Evolutionary conservation across 2,329 filamentous ascomycete species (phyloP), one percentile per base, ranked within the genome.

Genomic region (Talaromyces sp.): DNA sequence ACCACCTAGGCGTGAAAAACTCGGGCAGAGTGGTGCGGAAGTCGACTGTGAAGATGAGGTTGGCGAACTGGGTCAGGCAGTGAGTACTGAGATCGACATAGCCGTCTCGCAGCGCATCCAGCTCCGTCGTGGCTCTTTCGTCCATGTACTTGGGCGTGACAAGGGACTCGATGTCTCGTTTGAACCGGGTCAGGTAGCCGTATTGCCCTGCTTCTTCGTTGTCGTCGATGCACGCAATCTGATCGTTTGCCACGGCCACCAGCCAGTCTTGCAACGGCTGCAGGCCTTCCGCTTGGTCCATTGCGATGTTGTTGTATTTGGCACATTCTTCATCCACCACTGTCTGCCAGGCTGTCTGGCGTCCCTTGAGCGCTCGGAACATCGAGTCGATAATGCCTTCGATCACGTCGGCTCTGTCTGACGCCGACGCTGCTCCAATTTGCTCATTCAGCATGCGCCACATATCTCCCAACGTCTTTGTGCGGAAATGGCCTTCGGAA

Each of bases 361-460:
- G 88, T 51, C 83, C 80, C 66, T 92, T 90, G 49, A 99, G 83
- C 14, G 93, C 88, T 55, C 90, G 82, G 78, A 97, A 93, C 91
- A 98, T 98, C 72, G 93, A 89, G 73, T 98, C 95, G 56, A 98
- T 88, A 41, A 98, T 93, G 64, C 95, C 95, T 77, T 98, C 93
- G 9, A 93, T 88, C 0, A 99, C 92, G 71, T 98, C 95, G 59
- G 87, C 84, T 56, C 95, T 89, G 70, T 93, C 85, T 51, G 92
- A 96, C 69, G 90, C 89, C 46, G 87, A 88, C 4, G 93, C 93
- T 0, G 92, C 91, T 64, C 89, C 86, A 35, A 96, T 84, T 75
- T 99, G 95, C 75, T 99, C 93, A 66, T 90, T 87, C 64, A 99
- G 82, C 92, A 99, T 98, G 62, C 93, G 89, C 93, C 96, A 99